Conservation (phyloP, 495 filamentous ascomycete species). For the Parachaetomium inaequale region DNA sequence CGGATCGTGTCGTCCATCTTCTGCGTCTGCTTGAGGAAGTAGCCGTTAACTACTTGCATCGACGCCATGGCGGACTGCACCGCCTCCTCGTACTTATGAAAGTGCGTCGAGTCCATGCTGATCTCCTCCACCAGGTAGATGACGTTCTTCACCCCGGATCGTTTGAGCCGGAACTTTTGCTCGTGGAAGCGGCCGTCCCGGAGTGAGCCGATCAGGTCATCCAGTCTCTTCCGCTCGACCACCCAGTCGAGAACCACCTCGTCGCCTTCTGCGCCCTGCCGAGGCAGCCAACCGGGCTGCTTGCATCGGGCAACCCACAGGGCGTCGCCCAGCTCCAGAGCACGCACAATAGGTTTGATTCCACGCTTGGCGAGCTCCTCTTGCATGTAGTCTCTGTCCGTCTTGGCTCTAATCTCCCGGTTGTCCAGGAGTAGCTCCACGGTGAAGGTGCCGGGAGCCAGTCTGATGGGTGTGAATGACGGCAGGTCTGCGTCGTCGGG, state of each 20-base stretch:
- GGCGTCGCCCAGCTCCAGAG: constrained; percentile 70
- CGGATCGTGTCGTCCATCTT: constrained; percentile 77
- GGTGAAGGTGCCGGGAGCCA: constrained; percentile 64
- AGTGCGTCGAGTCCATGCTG: constrained; percentile 45
- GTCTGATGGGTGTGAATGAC: constrained; percentile 54
- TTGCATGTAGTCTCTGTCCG: constrained; percentile 74
- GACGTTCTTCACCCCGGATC: constrained; percentile 69
- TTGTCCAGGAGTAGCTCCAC: constrained; percentile 71
- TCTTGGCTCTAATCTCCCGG: constrained; percentile 73
- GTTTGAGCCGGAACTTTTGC: constrained; percentile 76
- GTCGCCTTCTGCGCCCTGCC: constrained; percentile 61
- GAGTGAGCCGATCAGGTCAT: constrained; percentile 75
- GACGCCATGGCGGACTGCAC: constrained; percentile 72
- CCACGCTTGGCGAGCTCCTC: constrained; percentile 66
- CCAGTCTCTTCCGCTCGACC: constrained; percentile 76
- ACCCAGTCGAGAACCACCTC: constrained; percentile 80
- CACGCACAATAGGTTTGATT: constrained; percentile 59
- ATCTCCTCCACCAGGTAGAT: constrained; percentile 80
- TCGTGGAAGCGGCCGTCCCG: constrained; percentile 83
- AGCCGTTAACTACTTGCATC: constrained; percentile 78
- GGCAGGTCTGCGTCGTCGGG: constrained; percentile 41
- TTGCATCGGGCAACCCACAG: constrained; percentile 77
- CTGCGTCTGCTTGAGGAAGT: constrained; percentile 73
- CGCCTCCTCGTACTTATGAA: constrained; percentile 59
- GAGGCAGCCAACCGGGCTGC: constrained; percentile 53